Evolutionary conservation across 202 grass and related monocot genomes (phyloP).

Genomic region (Zizania palustris): DNA sequence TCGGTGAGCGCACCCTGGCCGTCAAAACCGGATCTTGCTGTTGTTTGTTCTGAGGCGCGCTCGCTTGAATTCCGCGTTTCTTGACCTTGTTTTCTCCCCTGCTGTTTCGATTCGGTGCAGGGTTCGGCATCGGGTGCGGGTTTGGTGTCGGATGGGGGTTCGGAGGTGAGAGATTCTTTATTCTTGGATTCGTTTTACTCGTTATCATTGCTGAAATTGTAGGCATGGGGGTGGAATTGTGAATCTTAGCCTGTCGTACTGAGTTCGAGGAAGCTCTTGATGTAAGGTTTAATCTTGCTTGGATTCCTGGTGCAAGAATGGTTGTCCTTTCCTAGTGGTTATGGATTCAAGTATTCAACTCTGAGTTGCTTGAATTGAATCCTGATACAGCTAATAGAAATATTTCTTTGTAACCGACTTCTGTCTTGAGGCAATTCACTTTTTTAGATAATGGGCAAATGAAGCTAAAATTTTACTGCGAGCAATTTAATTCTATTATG

Average conservation of each 20-base stretch:
- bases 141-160: slow-evolving; percentile 97
- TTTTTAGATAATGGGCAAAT: neutral
- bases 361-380: neutral
- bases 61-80: slow-evolving; percentile 4
- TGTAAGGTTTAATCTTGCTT: neutral
- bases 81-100: slow-evolving; percentile 12
- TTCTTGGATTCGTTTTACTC: neutral
- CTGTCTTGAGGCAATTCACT: neutral
- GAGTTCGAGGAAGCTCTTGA: neutral
- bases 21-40: slow-evolving; percentile 1
- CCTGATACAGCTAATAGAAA: neutral
- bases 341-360: no score
- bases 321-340: no score
- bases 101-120: slow-evolving; percentile 42
- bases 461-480: neutral
- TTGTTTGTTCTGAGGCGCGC: neutral
- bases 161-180: slow-evolving; percentile 52
- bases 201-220: slow-evolving; percentile 10
- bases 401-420: neutral
- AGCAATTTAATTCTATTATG: neutral
- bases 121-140: slow-evolving; percentile 82
- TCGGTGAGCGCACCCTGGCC: slow-evolving; percentile 49
- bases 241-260: neutral
- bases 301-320: no score
- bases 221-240: neutral